Conservation (phyloP, 169 alveolate species). For the Ichthyophthirius multifiliis region DNA sequence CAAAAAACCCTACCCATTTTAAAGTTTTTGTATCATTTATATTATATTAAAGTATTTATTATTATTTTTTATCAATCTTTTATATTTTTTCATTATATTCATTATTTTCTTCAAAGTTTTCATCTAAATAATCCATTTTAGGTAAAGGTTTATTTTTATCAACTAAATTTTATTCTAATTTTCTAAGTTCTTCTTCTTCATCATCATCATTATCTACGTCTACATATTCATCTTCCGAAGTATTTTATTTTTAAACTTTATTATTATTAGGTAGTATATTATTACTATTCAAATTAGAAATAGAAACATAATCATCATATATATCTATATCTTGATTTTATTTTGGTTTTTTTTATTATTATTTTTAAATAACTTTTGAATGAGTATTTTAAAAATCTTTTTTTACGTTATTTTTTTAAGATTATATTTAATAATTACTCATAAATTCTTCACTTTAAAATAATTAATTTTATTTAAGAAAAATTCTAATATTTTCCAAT, state of each 20-base stretch:
- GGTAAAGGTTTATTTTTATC: neutral
- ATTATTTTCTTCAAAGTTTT: neutral
- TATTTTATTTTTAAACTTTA: neutral
- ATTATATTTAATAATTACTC: neutral
- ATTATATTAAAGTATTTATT: neutral
- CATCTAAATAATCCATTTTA: neutral
- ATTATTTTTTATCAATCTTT: neutral
- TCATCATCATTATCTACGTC: neutral
- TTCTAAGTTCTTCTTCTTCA: neutral
- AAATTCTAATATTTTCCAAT: neutral
- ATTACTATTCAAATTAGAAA: neutral
- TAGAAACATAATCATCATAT: neutral
- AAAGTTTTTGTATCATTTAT: neutral
- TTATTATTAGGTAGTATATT: neutral
- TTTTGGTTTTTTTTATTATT: neutral
- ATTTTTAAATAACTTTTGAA: neutral
- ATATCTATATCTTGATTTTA: neutral
- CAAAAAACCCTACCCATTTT: slow-evolving; percentile 3
- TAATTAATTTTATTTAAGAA: neutral
- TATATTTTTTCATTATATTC: neutral
- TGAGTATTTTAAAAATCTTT: neutral
- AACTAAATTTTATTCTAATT: neutral
- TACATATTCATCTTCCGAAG: neutral
- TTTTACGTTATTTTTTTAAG: neutral
- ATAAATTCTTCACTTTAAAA: neutral